These are phyloP conservation scores for Aureobasidium sp. DNA, from an alignment of 2,329 filamentous ascomycete species.

Conservation along the genomic window DNA sequence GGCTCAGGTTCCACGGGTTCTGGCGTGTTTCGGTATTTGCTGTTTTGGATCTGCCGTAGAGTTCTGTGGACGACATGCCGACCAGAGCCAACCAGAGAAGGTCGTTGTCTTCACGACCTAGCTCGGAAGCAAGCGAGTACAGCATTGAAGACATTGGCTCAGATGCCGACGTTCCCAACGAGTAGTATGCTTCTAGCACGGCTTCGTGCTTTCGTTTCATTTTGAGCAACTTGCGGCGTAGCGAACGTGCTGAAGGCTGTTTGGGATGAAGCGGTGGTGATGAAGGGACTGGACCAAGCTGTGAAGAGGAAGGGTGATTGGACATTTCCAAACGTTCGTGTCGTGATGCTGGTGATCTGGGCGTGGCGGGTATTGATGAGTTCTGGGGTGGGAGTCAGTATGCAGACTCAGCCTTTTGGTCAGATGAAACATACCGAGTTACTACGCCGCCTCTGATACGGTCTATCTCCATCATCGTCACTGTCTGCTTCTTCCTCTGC, in stretches of 20 bases:
- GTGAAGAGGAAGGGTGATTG: constrained; percentile 36
- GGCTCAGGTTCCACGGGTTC: constrained; percentile 33
- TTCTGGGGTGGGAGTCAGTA: constrained; percentile 33
- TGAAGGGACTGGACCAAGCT: constrained; percentile 37
- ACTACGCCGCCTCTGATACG: constrained; percentile 73
- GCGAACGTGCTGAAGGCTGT: constrained; percentile 61
- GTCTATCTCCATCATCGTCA: constrained; percentile 64
- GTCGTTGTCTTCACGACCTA: constrained; percentile 95
- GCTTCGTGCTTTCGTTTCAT: constrained; percentile 71
- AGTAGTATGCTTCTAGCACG: constrained; percentile 75
- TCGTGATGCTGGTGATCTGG: constrained; percentile 26
- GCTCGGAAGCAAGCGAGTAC: constrained; percentile 88
- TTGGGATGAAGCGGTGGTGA: constrained; percentile 54
- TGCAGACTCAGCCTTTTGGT: not conserved
- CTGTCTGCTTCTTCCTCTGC: constrained; percentile 30
- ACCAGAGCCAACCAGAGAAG: constrained; percentile 92
- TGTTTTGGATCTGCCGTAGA: constrained; percentile 66
- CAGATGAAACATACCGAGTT: constrained; percentile 64
- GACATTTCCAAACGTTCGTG: constrained; percentile 18
- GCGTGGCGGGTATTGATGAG: constrained; percentile 61
- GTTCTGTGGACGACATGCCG: constrained; percentile 86
- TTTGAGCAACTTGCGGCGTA: constrained; percentile 66
- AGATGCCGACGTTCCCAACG: constrained; percentile 80
- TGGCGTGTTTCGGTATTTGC: constrained; percentile 35
- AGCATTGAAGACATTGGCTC: constrained; percentile 92